Evolutionary conservation across 148 eudicot genomes (phyloP).

Genomic region (Bassia scoparia): DNA sequence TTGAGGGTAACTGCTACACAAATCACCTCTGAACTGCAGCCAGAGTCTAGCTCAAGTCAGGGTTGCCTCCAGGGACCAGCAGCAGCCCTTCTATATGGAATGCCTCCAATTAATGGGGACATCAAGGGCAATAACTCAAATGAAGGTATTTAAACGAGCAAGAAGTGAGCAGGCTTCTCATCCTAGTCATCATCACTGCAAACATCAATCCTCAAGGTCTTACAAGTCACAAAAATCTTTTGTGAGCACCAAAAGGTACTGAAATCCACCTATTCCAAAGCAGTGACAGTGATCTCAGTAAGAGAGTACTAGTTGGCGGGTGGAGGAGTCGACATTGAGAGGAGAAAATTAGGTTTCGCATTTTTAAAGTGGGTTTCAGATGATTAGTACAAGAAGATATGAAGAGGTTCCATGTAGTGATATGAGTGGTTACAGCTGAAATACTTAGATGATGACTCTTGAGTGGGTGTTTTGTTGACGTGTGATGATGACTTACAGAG

Average conservation of each 20-base stretch:
- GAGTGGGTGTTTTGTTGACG: slow-evolving; percentile 82
- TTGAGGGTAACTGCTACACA: slow-evolving; percentile 40
- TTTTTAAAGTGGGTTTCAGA: slow-evolving; percentile 46
- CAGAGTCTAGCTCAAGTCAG: slow-evolving; percentile 67
- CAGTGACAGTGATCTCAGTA: slow-evolving; percentile 24
- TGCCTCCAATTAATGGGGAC: slow-evolving; percentile 32
- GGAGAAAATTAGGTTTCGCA: slow-evolving; percentile 66
- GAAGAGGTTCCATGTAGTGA: slow-evolving; percentile 60
- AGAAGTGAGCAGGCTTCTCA: slow-evolving; percentile 55
- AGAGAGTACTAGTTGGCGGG: slow-evolving; percentile 37
- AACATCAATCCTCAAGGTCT: slow-evolving; percentile 39
- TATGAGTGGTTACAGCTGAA: slow-evolving; percentile 56
- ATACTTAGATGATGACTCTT: slow-evolving; percentile 81
- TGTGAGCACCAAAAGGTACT: slow-evolving; percentile 40
- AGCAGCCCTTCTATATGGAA: slow-evolving; percentile 33
- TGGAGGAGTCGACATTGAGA: slow-evolving; percentile 68
- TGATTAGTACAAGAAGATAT: slow-evolving; percentile 55
- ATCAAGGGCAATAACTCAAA: slow-evolving; percentile 30
- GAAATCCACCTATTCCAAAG: slow-evolving; percentile 30
- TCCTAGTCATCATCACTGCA: slow-evolving; percentile 36
- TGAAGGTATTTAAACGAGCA: slow-evolving; percentile 37
- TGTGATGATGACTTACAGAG: slow-evolving; percentile 86
- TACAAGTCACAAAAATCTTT: slow-evolving; percentile 48
- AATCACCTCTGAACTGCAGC: slow-evolving; percentile 59
- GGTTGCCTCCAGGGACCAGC: slow-evolving; percentile 59